Percentiles rank a stretch among this genome's conserved stretches.
Evolutionary conservation across 768 basidiomycete species (phyloP).

Genomic region (Mrakia blollopis): DNA sequence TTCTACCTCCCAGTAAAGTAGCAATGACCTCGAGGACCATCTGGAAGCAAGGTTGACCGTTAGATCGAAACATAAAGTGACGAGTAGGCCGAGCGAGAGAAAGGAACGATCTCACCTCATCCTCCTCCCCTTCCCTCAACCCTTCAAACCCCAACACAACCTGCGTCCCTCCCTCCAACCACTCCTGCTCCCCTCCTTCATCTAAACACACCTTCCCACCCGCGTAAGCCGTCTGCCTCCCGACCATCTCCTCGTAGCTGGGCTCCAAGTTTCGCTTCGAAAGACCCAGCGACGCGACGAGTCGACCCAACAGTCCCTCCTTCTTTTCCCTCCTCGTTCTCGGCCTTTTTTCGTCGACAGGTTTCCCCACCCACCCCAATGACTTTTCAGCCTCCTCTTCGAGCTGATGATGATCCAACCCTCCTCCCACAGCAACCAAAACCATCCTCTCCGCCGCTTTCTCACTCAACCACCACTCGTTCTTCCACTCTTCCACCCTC

Average conservation of each 20-base stretch:
- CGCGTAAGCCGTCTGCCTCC: neutral
- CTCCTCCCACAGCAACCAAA: neutral
- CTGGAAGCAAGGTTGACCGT: neutral
- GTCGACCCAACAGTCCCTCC: neutral
- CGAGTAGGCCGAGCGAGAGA: neutral
- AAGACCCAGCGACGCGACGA: neutral
- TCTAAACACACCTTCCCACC: neutral
- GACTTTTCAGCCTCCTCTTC: neutral
- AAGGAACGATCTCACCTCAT: neutral
- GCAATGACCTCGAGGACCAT: slow-evolving; percentile 1
- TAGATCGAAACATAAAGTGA: neutral
- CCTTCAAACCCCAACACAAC: neutral
- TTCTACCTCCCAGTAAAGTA: neutral
- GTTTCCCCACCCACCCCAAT: neutral
- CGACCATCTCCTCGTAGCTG: neutral
- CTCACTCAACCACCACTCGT: neutral
- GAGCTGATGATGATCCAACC: neutral
- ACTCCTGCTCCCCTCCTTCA: neutral
- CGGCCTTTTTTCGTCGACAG: too few relatives aligned
- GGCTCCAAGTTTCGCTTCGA: too few relatives aligned
- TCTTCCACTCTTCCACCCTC: neutral
- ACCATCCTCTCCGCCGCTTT: slow-evolving; percentile 4
- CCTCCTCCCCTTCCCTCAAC: neutral
- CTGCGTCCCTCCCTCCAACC: neutral
- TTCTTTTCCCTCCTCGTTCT: neutral